Percentiles rank a stretch among this genome's conserved stretches.
These are phyloP conservation scores for Persicaria maculosa DNA, from an alignment of 148 eudicot species.

Conservation along the genomic window DNA sequence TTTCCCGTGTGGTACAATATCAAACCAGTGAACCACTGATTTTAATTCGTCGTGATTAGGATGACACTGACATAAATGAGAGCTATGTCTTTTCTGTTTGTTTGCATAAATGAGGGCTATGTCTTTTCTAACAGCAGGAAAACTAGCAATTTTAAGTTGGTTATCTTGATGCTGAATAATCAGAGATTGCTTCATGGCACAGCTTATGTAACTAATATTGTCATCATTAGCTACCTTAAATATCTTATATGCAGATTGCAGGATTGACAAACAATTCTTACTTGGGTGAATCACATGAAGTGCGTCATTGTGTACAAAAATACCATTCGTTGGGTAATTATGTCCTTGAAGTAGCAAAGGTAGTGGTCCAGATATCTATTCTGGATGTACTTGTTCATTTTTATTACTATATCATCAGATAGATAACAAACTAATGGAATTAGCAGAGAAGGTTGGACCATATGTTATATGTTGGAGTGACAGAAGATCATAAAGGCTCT, in stretches of 20 bases:
- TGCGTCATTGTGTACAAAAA: constrained; percentile 72
- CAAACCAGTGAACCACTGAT: too few species aligned
- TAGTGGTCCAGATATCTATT: constrained; percentile 17
- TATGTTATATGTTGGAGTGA: constrained; percentile 92
- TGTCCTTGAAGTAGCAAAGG: constrained; percentile 95
- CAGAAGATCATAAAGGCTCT: constrained; percentile 89
- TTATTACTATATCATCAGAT: background rate
- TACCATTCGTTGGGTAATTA: constrained; percentile 58
- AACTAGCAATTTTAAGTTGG: background rate
- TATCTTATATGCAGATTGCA: constrained; percentile 48
- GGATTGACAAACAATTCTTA: constrained; percentile 93
- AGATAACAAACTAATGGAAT: constrained; percentile 12
- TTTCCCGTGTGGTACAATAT: background rate
- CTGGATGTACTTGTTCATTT: background rate
- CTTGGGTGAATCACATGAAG: constrained; percentile 58
- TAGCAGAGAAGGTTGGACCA: constrained; percentile 84
- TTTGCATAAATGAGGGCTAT: background rate
- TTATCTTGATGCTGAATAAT: background rate
- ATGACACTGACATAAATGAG: too few species aligned
- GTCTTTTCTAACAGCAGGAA: background rate
- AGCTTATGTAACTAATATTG: constrained; percentile 1
- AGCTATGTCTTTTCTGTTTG: background rate
- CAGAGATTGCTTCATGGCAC: constrained; percentile 1
- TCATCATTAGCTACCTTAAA: constrained; percentile 3
- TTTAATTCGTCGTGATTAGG: too few species aligned